phyloP scores from a whole-genome alignment of 2,329 filamentous ascomycete species.

The Colletotrichum sojae region DNA sequence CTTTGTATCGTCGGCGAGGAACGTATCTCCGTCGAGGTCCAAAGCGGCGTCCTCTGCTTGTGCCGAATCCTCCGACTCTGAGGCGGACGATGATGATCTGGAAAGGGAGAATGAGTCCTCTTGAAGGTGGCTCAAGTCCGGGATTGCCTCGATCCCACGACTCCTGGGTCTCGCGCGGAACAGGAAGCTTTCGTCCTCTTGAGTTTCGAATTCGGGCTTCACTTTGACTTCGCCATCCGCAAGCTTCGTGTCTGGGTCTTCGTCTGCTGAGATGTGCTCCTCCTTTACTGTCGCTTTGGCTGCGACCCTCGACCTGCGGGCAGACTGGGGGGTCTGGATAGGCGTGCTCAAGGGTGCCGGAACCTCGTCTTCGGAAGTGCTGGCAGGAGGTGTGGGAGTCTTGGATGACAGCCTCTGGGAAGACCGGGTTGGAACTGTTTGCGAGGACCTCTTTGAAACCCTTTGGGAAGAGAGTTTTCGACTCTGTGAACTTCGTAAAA shows the following conservation, averaged over 20 bases:
- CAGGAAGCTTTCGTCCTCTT: conserved; percentile 52
- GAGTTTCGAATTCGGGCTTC: conserved; percentile 43
- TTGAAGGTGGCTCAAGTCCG: not conserved
- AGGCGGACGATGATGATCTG: not conserved
- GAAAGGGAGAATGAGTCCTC: conserved; percentile 3
- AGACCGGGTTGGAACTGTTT: not conserved
- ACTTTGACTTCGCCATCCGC: not conserved
- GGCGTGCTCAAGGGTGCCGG: conserved; percentile 28
- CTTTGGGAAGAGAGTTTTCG: not conserved
- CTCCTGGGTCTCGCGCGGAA: conserved; percentile 45
- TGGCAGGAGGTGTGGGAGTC: not conserved
- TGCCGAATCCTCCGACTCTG: conserved; percentile 4
- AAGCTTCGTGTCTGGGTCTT: not conserved
- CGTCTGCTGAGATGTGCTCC: not conserved
- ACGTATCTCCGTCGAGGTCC: conserved; percentile 35
- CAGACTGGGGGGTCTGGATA: conserved; percentile 33
- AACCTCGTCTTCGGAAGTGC: not conserved
- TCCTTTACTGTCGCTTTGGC: not conserved
- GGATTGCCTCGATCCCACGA: not conserved
- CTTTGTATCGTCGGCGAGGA: conserved; percentile 31
- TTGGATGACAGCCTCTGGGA: not conserved
- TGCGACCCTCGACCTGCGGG: not conserved
- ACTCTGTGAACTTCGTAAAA: not conserved
- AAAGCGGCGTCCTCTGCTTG: conserved; percentile 7
- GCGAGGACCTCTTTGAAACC: not conserved